Base-by-base conservation (phyloP, 2,329 filamentous ascomycete species). In the Pestalotiopsis sp. region DNA sequence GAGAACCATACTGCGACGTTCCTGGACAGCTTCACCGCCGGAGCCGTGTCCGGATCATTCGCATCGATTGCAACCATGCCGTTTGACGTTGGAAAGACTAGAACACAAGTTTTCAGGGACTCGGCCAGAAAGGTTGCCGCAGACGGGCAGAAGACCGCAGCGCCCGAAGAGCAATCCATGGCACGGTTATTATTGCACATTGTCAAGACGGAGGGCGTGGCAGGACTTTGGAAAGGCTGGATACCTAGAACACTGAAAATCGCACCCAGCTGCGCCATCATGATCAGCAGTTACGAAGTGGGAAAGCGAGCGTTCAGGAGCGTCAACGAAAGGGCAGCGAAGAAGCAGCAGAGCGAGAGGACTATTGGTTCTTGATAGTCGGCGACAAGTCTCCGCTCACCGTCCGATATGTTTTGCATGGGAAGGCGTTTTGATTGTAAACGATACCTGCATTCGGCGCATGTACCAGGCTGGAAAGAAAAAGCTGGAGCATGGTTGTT, bases 271-370 rank as follows among this genome's bases (percentile, higher is more conserved):
- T 99, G 96, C 80, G 96, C 96, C 35, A 98, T 99, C 77, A 99
- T 99, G 96, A 98, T 99, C 77, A 97, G 93, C 77, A 97, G 92
- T 77, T 99, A 98, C 79, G 96, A 99, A 80, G 88, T 98, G 48
- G 94, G 96, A 64, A 99, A 99, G 85, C 91, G 92, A 78, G 90
- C 92, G 77, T 97, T 97, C 40, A 86, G 89, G 66, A 86, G 88
- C 11, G 88, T 93, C 63, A 98, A 98, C 69, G 84, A 88, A 75
- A 81, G 78, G 44, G 76, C 79, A 38, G 70, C 74, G 55, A 73
- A 68, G 67, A 77, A 75, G 62, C 68, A 76, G 44, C 61, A 71
- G 22, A 70, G 70, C 7, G 61, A 65, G 48, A 66, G 52, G 38
- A 26, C 44, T n/a, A 66, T 60, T 38, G 67, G 71, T 35, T 68